Percentiles rank a stretch among this genome's conserved stretches.
These are phyloP conservation scores for Irineochytrium annulatum DNA, from an alignment of 192 early-diverging fungal genomes.

Conservation along the genomic window DNA sequence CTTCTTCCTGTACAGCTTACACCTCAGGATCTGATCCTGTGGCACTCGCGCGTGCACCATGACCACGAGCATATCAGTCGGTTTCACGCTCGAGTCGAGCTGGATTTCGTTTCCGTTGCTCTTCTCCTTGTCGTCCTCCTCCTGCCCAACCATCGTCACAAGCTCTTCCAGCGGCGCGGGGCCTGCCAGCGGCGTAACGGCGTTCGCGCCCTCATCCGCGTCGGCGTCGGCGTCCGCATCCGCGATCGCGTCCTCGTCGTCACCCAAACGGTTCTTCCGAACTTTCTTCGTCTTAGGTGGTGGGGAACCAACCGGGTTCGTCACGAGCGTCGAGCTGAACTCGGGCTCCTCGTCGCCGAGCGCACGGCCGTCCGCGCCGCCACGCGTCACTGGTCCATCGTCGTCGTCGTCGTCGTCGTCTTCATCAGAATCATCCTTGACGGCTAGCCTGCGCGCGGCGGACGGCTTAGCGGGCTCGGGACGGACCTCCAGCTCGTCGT, in stretches of 20 bases:
- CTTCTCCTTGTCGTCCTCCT: neutral
- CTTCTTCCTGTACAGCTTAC: constrained; percentile 53
- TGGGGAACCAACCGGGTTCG: too few species aligned
- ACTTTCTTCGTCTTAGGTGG: too few species aligned
- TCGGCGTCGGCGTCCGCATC: neutral
- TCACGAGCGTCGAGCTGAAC: neutral
- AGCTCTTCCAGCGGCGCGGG: neutral
- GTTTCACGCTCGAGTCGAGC: too few species aligned
- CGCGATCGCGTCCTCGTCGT: neutral
- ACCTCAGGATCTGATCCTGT: constrained; percentile 40
- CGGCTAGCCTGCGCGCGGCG: too few species aligned
- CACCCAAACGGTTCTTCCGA: neutral
- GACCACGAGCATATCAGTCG: neutral
- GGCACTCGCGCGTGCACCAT: constrained; percentile 32
- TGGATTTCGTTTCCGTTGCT: too few species aligned
- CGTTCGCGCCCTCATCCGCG: constrained; percentile 7
- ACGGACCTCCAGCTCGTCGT: too few species aligned
- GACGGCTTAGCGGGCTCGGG: too few species aligned
- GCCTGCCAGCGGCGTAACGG: neutral
- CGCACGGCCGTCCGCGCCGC: neutral
- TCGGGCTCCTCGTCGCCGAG: constrained; percentile 3
- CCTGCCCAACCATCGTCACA: neutral
- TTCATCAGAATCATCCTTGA: constrained; percentile 14
- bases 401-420: constrained; percentile 22
- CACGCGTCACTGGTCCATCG: constrained; percentile 1